Percentiles rank a stretch among this genome's conserved stretches.
Conservation (phyloP, 495 filamentous ascomycete genomes). For the Aspergillus ellipticus region DNA sequence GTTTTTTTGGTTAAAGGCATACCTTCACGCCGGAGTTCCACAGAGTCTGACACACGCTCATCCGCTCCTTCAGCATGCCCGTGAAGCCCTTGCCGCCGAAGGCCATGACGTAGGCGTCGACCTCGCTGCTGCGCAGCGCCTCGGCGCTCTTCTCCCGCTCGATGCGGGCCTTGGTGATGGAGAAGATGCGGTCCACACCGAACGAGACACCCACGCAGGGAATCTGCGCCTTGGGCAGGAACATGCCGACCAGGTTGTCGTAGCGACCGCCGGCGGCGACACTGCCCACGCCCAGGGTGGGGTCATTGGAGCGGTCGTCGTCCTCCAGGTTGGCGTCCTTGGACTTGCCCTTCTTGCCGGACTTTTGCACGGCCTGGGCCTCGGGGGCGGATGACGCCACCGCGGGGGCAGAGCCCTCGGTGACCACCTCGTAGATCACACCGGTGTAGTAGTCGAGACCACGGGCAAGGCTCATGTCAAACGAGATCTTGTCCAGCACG, state of each 20-base stretch:
- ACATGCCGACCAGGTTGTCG: constrained; percentile 93
- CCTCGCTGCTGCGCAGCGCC: constrained; percentile 62
- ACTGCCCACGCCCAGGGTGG: constrained; percentile 76
- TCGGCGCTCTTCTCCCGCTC: constrained; percentile 51
- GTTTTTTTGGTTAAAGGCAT: constrained; percentile 5
- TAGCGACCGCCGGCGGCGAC: constrained; percentile 90
- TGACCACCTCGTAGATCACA: constrained; percentile 88
- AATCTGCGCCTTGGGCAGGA: constrained; percentile 74
- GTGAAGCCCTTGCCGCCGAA: constrained; percentile 86
- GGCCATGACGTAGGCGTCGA: constrained; percentile 88
- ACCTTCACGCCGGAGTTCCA: constrained; percentile 81
- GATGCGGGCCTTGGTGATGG: constrained; percentile 76
- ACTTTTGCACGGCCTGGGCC: constrained; percentile 45
- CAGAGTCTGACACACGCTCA: constrained; percentile 65
- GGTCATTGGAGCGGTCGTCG: constrained; percentile 80
- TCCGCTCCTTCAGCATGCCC: constrained; percentile 75
- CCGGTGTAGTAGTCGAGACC: constrained; percentile 91
- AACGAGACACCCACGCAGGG: constrained; percentile 95
- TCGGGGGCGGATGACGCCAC: constrained; percentile 39
- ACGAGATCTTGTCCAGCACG: constrained; percentile 66
- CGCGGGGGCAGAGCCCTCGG: constrained; percentile 74
- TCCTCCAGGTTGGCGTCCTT: constrained; percentile 53
- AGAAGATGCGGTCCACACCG: constrained; percentile 93
- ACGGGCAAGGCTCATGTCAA: constrained; percentile 79
- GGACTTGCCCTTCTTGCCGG: constrained; percentile 57